Base-by-base conservation (phyloP, 169 alveolate genomes). In the Haemoproteus tartakovskyi region DNA sequence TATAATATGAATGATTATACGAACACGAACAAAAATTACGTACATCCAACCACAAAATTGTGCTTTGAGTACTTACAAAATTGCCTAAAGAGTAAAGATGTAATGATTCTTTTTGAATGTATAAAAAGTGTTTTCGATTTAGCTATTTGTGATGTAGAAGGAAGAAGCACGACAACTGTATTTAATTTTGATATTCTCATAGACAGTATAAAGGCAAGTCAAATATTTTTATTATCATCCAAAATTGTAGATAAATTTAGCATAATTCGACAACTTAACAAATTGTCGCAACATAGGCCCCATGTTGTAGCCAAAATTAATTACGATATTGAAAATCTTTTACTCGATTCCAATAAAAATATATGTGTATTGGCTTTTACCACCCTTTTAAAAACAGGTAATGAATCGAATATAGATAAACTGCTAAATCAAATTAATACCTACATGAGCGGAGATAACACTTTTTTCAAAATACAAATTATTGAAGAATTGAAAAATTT, bases 281-380 rank as follows among this genome's bases (percentile, higher is more conserved):
- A 51, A 29, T 26, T 88, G 18, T 63, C 93, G 8, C 90, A 86
- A 41, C 30, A 79, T 33, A 37, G 87, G 62, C 91, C 93, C 16
- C 70, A 38, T 4, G 43, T 80, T 19, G 48, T 63, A n/a, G 57
- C 87, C 0, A 64, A 51, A 29, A 29, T 86, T 26, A 88, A 88
- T 57, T 79, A 85, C 54, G 98, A 97, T 61, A 86, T 95, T 36
- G 99, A 94, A 86, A 87, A 89, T 46, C 81, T 96, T 67, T 92
- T 97, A 36, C 85, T 90, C 5, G 97, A 93, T 70, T 86, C 87
- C 57, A 97, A 96, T 86, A 91, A 95, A 57, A 86, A 88, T 56
- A 92, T 95, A 24, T 97, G 99, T 48, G 95, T 99, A 4, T 64
- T 93, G 79, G 99, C 99, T 1, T 90, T 97, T 52, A 91, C 98